These are phyloP conservation scores for Radiomyces spectabilis DNA, from an alignment of 192 early-diverging fungal species.

Conservation along the genomic window DNA sequence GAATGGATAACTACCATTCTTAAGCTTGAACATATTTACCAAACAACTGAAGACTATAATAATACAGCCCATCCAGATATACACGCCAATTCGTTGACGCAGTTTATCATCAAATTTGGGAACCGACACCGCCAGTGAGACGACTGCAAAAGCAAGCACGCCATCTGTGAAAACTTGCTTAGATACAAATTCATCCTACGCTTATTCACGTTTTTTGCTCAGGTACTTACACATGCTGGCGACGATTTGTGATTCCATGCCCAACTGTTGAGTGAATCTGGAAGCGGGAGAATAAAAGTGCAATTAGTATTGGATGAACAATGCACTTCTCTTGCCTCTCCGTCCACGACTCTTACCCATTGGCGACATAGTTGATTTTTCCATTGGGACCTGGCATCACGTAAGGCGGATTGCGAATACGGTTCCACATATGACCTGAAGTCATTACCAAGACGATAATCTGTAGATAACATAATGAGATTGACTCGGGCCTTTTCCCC, in stretches of 20 bases:
- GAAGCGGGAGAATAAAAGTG: neutral
- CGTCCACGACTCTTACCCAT: slow-evolving; percentile 27
- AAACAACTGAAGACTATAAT: slow-evolving; percentile 57
- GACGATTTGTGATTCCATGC: slow-evolving; percentile 65
- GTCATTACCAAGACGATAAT: slow-evolving; percentile 60
- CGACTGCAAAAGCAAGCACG: slow-evolving; percentile 40
- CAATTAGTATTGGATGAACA: neutral
- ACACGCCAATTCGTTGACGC: slow-evolving; percentile 51
- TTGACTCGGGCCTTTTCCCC: too few relatives aligned
- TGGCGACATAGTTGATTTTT: slow-evolving; percentile 49
- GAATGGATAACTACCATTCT: slow-evolving; percentile 70
- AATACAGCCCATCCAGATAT: slow-evolving; percentile 54
- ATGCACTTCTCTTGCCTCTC: neutral
- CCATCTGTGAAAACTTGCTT: slow-evolving; percentile 42
- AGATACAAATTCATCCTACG: neutral
- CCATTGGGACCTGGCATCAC: slow-evolving; percentile 41
- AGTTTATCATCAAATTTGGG: slow-evolving; percentile 43
- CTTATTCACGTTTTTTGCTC: neutral
- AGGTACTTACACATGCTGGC: slow-evolving; percentile 59
- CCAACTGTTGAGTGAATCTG: slow-evolving; percentile 58
- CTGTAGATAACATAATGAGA: slow-evolving; percentile 16
- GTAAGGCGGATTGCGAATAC: slow-evolving; percentile 70
- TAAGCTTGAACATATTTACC: slow-evolving; percentile 58
- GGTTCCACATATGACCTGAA: slow-evolving; percentile 83
- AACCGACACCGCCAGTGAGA: slow-evolving; percentile 45